Evolutionary conservation across 192 early-diverging fungal genomes (phyloP).

Genomic region (Kappamyces sp.): DNA sequence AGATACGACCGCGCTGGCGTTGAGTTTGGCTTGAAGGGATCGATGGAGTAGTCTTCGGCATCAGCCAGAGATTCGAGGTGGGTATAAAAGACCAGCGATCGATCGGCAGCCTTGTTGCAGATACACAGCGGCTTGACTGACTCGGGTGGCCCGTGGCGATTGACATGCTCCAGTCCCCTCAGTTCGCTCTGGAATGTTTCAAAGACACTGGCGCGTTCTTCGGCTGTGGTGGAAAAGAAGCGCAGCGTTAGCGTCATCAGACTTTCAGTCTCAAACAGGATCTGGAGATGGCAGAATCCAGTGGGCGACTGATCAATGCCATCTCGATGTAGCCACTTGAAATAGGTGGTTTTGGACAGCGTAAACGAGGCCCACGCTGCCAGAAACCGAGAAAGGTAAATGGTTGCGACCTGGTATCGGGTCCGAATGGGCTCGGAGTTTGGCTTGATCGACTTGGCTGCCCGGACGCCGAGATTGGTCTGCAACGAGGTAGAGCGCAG

Average conservation of each 20-base stretch:
- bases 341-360: slow-evolving; percentile 20
- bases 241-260: slow-evolving; percentile 25
- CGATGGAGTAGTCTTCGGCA: slow-evolving; percentile 9
- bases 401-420: slow-evolving; percentile 28
- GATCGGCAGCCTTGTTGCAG: slow-evolving; percentile 30
- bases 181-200: slow-evolving; percentile 18
- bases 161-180: slow-evolving; percentile 19
- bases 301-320: slow-evolving; percentile 14
- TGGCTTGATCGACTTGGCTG: background rate
- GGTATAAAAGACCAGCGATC: slow-evolving; percentile 30
- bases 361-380: slow-evolving; percentile 34
- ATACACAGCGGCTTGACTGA: slow-evolving; percentile 35
- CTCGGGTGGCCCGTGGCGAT: slow-evolving; percentile 15
- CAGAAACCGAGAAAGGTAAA: slow-evolving; percentile 32
- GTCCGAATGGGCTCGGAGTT: slow-evolving; percentile 4
- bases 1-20: slow-evolving; percentile 29
- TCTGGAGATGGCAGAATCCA: slow-evolving; percentile 35
- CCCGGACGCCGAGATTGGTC: background rate
- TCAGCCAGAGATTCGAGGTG: background rate
- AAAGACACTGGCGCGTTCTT: slow-evolving; percentile 20
- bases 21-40: slow-evolving; percentile 4
- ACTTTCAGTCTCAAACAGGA: slow-evolving; percentile 39
- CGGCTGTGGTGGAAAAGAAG: slow-evolving; percentile 34
- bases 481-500: slow-evolving; percentile 30
- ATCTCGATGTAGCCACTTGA: slow-evolving; percentile 24